Evolutionary conservation across 441 rosid species (phyloP).

Genomic region (Croton laevigatus): DNA sequence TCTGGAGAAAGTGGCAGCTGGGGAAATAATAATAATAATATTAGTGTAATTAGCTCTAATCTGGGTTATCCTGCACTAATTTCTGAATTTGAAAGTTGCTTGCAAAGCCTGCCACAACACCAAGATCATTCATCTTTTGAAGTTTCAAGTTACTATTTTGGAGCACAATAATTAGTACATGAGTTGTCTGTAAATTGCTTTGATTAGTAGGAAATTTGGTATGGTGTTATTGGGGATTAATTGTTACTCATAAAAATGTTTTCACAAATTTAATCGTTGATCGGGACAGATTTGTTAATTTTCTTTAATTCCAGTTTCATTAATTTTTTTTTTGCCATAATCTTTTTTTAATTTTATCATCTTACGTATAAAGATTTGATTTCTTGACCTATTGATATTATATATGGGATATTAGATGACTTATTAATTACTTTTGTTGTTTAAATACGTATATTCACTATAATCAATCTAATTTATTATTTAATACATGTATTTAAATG

Average conservation of each 20-base stretch:
- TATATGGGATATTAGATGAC: too few relatives aligned
- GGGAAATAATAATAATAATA: conserved; percentile 33
- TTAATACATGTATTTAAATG: too few relatives aligned
- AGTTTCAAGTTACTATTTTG: conserved; percentile 32
- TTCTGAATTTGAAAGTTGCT: conserved; percentile 36
- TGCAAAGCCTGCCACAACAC: conserved; percentile 31
- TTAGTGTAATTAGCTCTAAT: conserved; percentile 21
- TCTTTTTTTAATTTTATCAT: not conserved
- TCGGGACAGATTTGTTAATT: conserved; percentile 14
- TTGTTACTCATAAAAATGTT: conserved; percentile 14
- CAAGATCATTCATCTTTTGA: conserved; percentile 31
- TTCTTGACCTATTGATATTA: too few relatives aligned
- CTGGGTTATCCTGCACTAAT: conserved; percentile 32
- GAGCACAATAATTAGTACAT: conserved; percentile 21
- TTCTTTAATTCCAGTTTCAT: not conserved
- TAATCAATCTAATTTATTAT: too few relatives aligned
- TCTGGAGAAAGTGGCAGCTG: conserved; percentile 42
- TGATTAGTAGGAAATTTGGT: conserved; percentile 15
- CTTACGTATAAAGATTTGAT: not conserved
- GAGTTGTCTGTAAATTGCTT: conserved; percentile 10
- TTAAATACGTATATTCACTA: too few relatives aligned
- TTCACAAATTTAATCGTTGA: conserved; percentile 3
- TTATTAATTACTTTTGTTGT: too few relatives aligned
- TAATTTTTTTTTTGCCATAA: too few relatives aligned
- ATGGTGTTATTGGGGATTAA: not conserved